These are phyloP conservation scores for Ophiocordyceps camponoti-floridani DNA, from an alignment of 2,329 filamentous ascomycete species.

Conservation along the genomic window DNA sequence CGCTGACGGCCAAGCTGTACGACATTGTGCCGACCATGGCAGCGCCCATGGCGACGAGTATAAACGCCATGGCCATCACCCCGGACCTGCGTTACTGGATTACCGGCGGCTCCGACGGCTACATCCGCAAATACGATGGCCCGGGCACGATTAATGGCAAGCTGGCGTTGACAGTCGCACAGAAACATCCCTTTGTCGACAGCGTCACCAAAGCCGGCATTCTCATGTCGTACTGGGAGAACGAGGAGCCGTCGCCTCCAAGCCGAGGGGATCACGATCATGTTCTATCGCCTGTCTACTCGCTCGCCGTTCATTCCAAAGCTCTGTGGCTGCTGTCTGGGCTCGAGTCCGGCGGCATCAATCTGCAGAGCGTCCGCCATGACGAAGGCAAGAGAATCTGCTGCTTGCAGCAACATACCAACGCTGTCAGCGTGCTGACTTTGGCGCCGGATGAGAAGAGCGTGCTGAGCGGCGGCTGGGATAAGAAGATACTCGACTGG, in stretches of 20 bases:
- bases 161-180: slow-evolving; percentile 80
- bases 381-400: slow-evolving; percentile 85
- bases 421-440: slow-evolving; percentile 75
- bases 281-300: slow-evolving; percentile 78
- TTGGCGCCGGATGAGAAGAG: slow-evolving; percentile 73
- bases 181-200: slow-evolving; percentile 92
- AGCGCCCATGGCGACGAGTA: slow-evolving; percentile 84
- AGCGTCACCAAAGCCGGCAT: slow-evolving; percentile 92
- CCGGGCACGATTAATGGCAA: slow-evolving; percentile 90
- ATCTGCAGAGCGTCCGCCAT: slow-evolving; percentile 81
- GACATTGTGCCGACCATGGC: slow-evolving; percentile 96
- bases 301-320: slow-evolving; percentile 75
- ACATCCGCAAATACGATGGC: slow-evolving; percentile 94
- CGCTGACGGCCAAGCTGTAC: slow-evolving; percentile 64
- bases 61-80: slow-evolving; percentile 83
- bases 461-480: slow-evolving; percentile 87
- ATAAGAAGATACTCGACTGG: slow-evolving; percentile 89
- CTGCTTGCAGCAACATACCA: slow-evolving; percentile 66
- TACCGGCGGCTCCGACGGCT: slow-evolving; percentile 84
- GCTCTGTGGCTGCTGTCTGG: slow-evolving; percentile 86
- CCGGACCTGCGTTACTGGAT: slow-evolving; percentile 93
- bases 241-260: slow-evolving; percentile 51
- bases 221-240: slow-evolving; percentile 95
- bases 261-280: slow-evolving; percentile 35
- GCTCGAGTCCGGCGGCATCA: slow-evolving; percentile 79